A percentile compares a stretch with the other conserved stretches of the same genome.
phyloP scores from a whole-genome alignment of 2,329 filamentous ascomycete genomes.

The Pseudodiploospora longispora region DNA sequence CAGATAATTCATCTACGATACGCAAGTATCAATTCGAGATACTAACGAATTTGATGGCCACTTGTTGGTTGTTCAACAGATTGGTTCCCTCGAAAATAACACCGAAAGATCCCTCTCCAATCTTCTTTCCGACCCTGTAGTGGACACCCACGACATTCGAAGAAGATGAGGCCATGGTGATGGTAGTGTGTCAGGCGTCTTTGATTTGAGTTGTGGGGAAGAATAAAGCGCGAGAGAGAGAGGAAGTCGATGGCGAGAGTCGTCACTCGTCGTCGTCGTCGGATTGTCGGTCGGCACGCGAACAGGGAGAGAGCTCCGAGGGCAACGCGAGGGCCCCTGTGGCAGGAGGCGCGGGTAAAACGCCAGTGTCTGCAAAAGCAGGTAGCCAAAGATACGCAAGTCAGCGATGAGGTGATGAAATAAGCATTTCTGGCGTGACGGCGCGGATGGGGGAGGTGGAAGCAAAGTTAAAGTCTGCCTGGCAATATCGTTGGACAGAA shows the following conservation, averaged over 20 bases:
- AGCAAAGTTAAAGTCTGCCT: neutral
- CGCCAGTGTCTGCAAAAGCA: conserved; percentile 9
- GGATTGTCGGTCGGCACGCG: conserved; percentile 2
- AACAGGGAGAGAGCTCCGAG: conserved; percentile 9
- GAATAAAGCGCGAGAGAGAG: conserved; percentile 7
- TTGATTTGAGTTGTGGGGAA: conserved; percentile 10
- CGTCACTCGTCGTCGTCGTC: neutral
- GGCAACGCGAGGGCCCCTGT: conserved; percentile 12
- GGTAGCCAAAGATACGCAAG: conserved; percentile 8
- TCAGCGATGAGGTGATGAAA: conserved; percentile 14
- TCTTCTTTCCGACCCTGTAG: conserved; percentile 98
- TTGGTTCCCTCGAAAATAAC: conserved; percentile 99
- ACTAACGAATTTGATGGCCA: conserved; percentile 98
- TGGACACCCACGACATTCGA: conserved; percentile 98
- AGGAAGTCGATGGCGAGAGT: neutral
- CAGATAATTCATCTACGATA: neutral
- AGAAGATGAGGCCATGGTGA: conserved; percentile 72
- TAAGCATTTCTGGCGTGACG: conserved; percentile 14
- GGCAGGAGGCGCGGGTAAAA: conserved; percentile 9
- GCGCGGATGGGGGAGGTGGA: neutral
- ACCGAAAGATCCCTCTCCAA: conserved; percentile 96
- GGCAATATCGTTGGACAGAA: conserved; percentile 2
- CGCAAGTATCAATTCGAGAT: neutral
- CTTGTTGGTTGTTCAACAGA: conserved; percentile 96
- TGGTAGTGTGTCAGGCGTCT: conserved; percentile 17